These are phyloP conservation scores for Astragalus membranaceus DNA, from an alignment of 306 rosid genomes.

Conservation along the genomic window DNA sequence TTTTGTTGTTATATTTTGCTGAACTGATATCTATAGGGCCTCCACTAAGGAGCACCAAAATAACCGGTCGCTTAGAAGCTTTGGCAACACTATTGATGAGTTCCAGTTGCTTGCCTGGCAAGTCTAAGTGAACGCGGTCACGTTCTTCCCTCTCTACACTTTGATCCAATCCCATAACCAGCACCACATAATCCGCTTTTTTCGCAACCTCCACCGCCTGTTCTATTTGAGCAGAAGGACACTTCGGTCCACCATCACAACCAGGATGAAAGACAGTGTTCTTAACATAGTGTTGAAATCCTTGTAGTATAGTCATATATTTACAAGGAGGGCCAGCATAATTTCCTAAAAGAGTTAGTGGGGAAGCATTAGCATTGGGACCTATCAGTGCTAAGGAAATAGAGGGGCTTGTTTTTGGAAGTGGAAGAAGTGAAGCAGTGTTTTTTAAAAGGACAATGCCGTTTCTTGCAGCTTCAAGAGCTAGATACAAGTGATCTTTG, in stretches of 20 bases:
- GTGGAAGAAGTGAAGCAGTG: slow-evolving; percentile 56
- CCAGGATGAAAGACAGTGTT: slow-evolving; percentile 50
- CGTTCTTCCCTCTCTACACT: slow-evolving; percentile 61
- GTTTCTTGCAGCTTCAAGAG: slow-evolving; percentile 80
- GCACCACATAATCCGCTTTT: slow-evolving; percentile 59
- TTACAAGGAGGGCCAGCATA: slow-evolving; percentile 86
- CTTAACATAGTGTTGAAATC: slow-evolving; percentile 46
- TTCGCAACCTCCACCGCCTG: slow-evolving; percentile 54
- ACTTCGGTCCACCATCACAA: slow-evolving; percentile 46
- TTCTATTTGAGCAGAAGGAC: slow-evolving; percentile 41
- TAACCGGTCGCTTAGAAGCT: slow-evolving; percentile 61
- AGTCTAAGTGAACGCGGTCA: slow-evolving; percentile 54
- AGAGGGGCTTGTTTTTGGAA: slow-evolving; percentile 39
- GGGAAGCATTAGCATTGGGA: slow-evolving; percentile 64
- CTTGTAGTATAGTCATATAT: slow-evolving; percentile 46
- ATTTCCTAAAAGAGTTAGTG: slow-evolving; percentile 57
- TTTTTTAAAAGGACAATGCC: slow-evolving; percentile 94
- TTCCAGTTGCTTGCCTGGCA: slow-evolving; percentile 73
- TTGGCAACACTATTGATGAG: slow-evolving; percentile 56
- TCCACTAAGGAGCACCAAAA: slow-evolving; percentile 73
- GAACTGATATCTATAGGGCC: slow-evolving; percentile 83
- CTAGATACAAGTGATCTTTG: slow-evolving; percentile 50
- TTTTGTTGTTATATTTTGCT: slow-evolving; percentile 47
- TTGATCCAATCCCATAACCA: slow-evolving; percentile 89
- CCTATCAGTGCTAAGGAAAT: slow-evolving; percentile 74